These are phyloP conservation scores for Sclerotinia glacialis DNA, from an alignment of 2,329 filamentous ascomycete species.

Conservation along the genomic window DNA sequence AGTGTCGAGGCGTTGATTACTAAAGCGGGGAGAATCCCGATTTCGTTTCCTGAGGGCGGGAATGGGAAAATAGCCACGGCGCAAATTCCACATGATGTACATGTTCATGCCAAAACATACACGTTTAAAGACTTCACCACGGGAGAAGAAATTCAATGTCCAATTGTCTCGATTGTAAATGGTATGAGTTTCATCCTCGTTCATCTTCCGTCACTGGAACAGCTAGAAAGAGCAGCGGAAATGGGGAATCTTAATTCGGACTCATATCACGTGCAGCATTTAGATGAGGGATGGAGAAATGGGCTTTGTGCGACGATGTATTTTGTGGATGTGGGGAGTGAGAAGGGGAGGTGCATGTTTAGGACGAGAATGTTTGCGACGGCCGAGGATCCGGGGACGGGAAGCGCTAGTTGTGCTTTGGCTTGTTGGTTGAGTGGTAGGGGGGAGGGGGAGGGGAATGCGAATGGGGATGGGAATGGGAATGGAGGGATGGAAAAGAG, in stretches of 20 bases:
- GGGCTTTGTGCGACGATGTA: conserved; percentile 32
- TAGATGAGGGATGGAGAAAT: conserved; percentile 30
- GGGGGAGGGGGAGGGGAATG: conserved; percentile 41
- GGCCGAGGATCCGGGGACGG: conserved; percentile 60
- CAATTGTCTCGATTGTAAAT: conserved; percentile 61
- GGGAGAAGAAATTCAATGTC: conserved; percentile 40
- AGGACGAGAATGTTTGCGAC: conserved; percentile 55
- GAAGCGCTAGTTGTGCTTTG: conserved; percentile 59
- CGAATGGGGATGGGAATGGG: conserved; percentile 42
- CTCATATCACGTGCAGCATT: conserved; percentile 31
- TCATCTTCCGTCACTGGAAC: conserved; percentile 57
- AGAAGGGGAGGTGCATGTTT: conserved; percentile 40
- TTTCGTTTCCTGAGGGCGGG: conserved; percentile 34
- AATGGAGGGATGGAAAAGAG: conserved; percentile 43
- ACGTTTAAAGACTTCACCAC: conserved; percentile 38
- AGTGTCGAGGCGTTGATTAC: conserved; percentile 44
- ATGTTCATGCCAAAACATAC: conserved; percentile 48
- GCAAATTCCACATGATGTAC: conserved; percentile 64
- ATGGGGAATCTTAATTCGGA: conserved; percentile 37
- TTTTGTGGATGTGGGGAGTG: conserved; percentile 36
- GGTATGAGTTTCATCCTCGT: conserved; percentile 73
- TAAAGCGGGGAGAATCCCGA: conserved; percentile 56
- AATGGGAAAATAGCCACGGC: conserved; percentile 54
- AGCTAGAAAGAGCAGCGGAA: conserved; percentile 39
- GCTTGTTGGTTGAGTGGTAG: conserved; percentile 55